These are phyloP conservation scores for Seiridium unicorne DNA, from an alignment of 2,329 filamentous ascomycete species.

Conservation along the genomic window DNA sequence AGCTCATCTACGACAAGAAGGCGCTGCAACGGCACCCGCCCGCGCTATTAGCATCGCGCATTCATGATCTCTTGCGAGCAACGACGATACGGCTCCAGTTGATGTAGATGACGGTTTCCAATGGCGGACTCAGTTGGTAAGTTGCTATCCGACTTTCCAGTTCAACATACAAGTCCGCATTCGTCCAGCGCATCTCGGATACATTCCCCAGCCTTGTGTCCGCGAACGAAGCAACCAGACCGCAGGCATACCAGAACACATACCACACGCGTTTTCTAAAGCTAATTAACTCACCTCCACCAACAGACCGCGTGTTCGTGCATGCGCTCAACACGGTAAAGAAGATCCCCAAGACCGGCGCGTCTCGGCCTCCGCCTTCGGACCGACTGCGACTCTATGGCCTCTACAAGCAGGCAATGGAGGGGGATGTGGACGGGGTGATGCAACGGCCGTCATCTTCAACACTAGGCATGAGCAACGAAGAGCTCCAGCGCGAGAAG, in stretches of 20 bases:
- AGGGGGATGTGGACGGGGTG: constrained; percentile 92
- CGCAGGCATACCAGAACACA: background rate
- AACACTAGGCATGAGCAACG: constrained; percentile 43
- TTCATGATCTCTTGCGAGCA: background rate
- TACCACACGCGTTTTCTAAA: background rate
- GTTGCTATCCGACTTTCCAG: constrained; percentile 12
- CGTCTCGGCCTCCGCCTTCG: constrained; percentile 78
- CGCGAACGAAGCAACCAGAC: background rate
- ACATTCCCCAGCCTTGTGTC: background rate
- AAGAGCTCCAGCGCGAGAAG: constrained; percentile 58
- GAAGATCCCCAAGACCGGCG: constrained; percentile 91
- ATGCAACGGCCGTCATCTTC: constrained; percentile 74
- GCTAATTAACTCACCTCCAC: background rate
- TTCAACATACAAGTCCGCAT: background rate
- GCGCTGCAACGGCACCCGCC: background rate
- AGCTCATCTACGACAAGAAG: background rate
- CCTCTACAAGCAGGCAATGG: constrained; percentile 98
- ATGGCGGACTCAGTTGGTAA: constrained; percentile 56
- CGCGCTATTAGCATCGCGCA: background rate
- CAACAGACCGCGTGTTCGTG: constrained; percentile 90
- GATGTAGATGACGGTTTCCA: constrained; percentile 20
- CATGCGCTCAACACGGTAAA: constrained; percentile 99
- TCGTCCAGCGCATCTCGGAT: background rate
- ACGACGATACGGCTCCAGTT: background rate
- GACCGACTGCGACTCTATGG: constrained; percentile 94